These are phyloP conservation scores for Cenococcum geophilum DNA, from an alignment of 495 filamentous ascomycete genomes.

Conservation along the genomic window DNA sequence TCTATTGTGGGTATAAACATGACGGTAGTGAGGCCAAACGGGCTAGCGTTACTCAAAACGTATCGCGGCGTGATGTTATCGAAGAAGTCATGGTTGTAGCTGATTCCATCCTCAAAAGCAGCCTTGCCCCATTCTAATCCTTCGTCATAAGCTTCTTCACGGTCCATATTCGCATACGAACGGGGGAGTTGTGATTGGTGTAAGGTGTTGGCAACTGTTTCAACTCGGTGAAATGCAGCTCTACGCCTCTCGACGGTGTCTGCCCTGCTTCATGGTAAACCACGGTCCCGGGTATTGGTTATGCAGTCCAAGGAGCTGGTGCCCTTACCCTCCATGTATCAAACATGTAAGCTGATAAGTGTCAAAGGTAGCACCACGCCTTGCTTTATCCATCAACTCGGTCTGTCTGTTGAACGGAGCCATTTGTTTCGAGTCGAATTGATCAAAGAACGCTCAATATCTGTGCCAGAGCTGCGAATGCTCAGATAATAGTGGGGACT, in stretches of 20 bases:
- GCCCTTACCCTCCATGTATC: constrained; percentile 13
- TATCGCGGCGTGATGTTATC: constrained; percentile 13
- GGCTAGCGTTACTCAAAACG: constrained; percentile 8
- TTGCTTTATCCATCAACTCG: constrained; percentile 3
- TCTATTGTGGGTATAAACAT: constrained; percentile 9
- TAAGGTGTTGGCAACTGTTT: constrained; percentile 1
- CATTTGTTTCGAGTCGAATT: neutral
- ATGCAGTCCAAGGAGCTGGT: neutral
- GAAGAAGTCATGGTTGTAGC: constrained; percentile 9
- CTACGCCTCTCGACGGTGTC: constrained; percentile 8
- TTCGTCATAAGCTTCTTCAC: constrained; percentile 13
- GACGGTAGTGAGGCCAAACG: constrained; percentile 6
- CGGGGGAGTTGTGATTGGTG: constrained; percentile 9
- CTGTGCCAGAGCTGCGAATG: too few species aligned
- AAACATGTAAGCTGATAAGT: constrained; percentile 9
- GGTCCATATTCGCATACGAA: constrained; percentile 9
- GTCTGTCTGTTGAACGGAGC: constrained; percentile 1
- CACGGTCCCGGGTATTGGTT: neutral
- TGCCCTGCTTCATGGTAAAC: neutral
- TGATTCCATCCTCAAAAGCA: constrained; percentile 14
- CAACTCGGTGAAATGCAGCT: constrained; percentile 15
- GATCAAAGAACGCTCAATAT: neutral
- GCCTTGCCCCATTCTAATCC: constrained; percentile 15
- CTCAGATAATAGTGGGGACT: too few species aligned
- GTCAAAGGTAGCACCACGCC: constrained; percentile 4